These are phyloP conservation scores for Zygoascus hellenicus DNA, from an alignment of 1,139 yeast genomes.

Conservation along the genomic window DNA sequence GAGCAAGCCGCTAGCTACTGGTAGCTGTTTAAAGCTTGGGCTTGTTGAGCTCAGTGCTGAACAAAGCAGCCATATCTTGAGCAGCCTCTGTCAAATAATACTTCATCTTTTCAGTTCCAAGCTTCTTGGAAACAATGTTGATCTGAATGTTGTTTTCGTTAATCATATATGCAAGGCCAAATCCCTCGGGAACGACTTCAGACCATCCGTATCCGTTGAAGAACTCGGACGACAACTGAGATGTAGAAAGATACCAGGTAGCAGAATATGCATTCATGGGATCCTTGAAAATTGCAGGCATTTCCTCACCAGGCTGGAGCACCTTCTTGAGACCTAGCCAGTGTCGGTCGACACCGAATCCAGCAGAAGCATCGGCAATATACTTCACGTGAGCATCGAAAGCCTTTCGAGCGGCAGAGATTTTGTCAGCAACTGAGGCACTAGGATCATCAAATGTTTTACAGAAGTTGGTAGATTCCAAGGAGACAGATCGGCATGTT, in stretches of 20 bases:
- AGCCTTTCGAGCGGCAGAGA: conserved; percentile 67
- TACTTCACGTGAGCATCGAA: conserved; percentile 69
- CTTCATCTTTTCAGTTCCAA: conserved; percentile 60
- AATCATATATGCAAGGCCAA: conserved; percentile 90
- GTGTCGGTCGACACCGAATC: conserved; percentile 91
- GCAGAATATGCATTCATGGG: conserved; percentile 70
- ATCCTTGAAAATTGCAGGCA: conserved; percentile 71
- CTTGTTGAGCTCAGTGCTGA: conserved; percentile 35
- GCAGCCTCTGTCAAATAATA: conserved; percentile 74
- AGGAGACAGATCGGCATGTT: conserved; percentile 84
- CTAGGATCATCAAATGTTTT: conserved; percentile 64
- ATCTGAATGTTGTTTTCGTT: conserved; percentile 82
- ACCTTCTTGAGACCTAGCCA: conserved; percentile 81
- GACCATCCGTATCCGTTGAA: conserved; percentile 97
- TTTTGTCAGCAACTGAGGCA: conserved; percentile 52
- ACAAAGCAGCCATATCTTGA: conserved; percentile 68
- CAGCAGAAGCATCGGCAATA: conserved; percentile 74
- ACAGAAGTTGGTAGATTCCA: conserved; percentile 67
- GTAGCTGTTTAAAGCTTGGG: conserved; percentile 36
- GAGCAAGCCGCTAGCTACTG: too few relatives aligned
- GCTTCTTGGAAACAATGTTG: conserved; percentile 74
- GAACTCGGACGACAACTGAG: conserved; percentile 82
- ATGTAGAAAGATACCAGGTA: conserved; percentile 83
- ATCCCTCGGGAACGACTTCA: conserved; percentile 90
- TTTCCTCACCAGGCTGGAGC: conserved; percentile 51